Evolutionary conservation across 1,284 basidiomycete species (phyloP).

Genomic region (Apiotrichum siamense): DNA sequence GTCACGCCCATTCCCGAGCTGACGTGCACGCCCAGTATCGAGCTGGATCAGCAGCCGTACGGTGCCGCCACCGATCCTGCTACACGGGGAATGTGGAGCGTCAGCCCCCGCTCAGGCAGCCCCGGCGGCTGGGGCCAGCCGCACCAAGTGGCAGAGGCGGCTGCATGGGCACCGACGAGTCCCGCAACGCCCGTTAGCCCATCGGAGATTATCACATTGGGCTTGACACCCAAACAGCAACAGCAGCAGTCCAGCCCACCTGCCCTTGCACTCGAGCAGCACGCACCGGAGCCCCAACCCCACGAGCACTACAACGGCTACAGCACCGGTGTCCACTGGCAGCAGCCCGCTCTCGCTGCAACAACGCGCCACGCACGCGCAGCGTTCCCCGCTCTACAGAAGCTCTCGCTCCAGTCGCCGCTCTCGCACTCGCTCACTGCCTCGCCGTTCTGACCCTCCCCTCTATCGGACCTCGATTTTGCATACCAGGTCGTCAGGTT

Average conservation of each 20-base stretch:
- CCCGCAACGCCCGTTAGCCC: slow-evolving; percentile 1
- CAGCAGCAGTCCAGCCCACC: not conserved
- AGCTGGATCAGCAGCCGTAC: not conserved
- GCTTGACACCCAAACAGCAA: not conserved
- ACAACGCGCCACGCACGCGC: not conserved
- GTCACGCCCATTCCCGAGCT: too few relatives aligned
- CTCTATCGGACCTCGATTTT: not conserved
- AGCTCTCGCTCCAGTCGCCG: not conserved
- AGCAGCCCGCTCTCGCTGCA: not conserved
- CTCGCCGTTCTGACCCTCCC: slow-evolving; percentile 1
- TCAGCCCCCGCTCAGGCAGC: not conserved
- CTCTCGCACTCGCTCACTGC: not conserved
- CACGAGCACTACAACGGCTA: not conserved
- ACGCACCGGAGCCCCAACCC: not conserved
- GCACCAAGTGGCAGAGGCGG: not conserved
- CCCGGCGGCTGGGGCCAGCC: not conserved
- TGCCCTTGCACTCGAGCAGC: too few relatives aligned
- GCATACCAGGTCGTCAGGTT: not conserved
- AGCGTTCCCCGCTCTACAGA: not conserved
- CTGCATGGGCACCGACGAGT: not conserved
- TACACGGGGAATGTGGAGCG: not conserved
- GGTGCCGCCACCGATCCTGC: not conserved
- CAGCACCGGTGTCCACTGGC: not conserved
- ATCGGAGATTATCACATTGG: not conserved
- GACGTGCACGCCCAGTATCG: not conserved